A percentile compares a stretch with the other conserved stretches of the same genome.
These are phyloP conservation scores for Lunularia cruciata DNA, from an alignment of 225 moss, liverwort and hornwort genomes.

Conservation along the genomic window DNA sequence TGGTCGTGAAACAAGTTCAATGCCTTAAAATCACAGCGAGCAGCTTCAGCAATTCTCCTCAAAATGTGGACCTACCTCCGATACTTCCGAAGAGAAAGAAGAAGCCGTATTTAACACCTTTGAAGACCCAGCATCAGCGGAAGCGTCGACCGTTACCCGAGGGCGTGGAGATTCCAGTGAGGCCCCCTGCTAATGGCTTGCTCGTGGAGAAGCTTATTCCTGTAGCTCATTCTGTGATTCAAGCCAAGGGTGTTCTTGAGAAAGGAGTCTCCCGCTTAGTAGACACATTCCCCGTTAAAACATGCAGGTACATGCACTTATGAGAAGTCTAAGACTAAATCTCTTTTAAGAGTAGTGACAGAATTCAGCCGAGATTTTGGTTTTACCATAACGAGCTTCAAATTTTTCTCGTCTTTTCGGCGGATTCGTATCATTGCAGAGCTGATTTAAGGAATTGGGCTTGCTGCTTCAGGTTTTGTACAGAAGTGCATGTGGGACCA, in stretches of 20 bases:
- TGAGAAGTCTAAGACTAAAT: not conserved
- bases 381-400: not conserved
- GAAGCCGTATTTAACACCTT: constrained; percentile 57
- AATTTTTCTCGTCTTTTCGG: not conserved
- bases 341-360: not conserved
- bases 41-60: constrained; percentile 41
- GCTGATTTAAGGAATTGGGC: too few species aligned
- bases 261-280: constrained; percentile 70
- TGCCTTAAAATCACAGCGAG: too few species aligned
- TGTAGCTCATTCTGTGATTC: constrained; percentile 58
- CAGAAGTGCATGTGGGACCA: constrained; percentile 62
- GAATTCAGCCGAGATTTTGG: too few species aligned
- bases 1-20: too few species aligned
- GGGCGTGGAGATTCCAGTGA: constrained; percentile 34
- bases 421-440: too few species aligned
- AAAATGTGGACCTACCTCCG: constrained; percentile 67
- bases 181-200: constrained; percentile 74
- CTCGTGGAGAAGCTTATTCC: constrained; percentile 67
- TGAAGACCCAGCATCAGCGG: constrained; percentile 14
- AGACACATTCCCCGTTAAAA: constrained; percentile 56
- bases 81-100: constrained; percentile 57
- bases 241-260: constrained; percentile 54
- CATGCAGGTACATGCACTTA: constrained; percentile 82
- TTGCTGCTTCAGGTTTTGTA: constrained; percentile 57
- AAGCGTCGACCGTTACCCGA: constrained; percentile 42